These are phyloP conservation scores for Dichotomocladium elegans DNA, from an alignment of 371 early-diverging fungal genomes.

Conservation along the genomic window DNA sequence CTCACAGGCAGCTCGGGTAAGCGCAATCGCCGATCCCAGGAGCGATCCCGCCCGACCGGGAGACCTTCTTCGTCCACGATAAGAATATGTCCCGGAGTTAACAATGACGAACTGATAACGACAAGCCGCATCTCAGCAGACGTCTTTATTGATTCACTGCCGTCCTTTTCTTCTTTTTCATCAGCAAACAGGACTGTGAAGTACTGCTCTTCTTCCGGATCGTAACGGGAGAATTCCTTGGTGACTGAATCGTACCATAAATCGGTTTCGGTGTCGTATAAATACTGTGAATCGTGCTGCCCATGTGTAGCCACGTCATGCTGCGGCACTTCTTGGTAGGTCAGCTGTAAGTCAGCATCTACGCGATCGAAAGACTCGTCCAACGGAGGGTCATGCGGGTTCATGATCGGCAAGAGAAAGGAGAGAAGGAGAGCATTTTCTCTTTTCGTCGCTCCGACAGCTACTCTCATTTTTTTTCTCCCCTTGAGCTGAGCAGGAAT, in stretches of 20 bases:
- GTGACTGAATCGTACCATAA: conserved; percentile 30
- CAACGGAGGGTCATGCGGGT: no score
- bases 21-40: conserved; percentile 34
- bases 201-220: conserved; percentile 17
- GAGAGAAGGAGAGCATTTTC: no score
- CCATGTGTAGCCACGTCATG: no score
- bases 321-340: no score
- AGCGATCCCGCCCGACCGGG: conserved; percentile 38
- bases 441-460: no score
- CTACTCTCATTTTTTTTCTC: no score
- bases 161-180: not conserved
- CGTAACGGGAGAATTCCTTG: conserved; percentile 22
- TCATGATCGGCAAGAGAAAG: no score
- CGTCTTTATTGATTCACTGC: conserved; percentile 11
- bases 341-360: no score
- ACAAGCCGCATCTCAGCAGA: conserved; percentile 26
- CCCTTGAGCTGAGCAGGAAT: no score
- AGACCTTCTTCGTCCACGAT: conserved; percentile 36
- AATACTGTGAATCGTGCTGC: conserved; percentile 18
- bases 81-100: conserved; percentile 19
- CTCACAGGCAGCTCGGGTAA: conserved; percentile 41
- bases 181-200: conserved; percentile 9
- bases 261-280: conserved; percentile 25
- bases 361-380: no score
- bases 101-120: conserved; percentile 24